Conservation (phyloP, 2,329 filamentous ascomycete species). For the Sporothrix variecibatus region DNA sequence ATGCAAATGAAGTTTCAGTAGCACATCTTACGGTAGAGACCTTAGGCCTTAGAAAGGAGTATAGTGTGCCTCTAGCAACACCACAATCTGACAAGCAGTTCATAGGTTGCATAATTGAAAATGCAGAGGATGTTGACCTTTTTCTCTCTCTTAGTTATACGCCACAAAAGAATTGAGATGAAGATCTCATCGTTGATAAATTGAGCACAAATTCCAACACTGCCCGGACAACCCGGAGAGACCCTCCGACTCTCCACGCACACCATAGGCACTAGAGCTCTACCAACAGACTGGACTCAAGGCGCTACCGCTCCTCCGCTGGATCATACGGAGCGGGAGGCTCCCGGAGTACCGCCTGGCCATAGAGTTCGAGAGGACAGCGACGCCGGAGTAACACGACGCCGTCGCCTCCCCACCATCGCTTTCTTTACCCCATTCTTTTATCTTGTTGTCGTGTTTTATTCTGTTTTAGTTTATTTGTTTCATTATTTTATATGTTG, state of each 20-base stretch:
- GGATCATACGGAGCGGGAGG: conserved; percentile 2
- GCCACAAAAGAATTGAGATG: background rate
- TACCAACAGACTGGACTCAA: background rate
- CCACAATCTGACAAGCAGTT: background rate
- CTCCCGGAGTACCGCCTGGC: background rate
- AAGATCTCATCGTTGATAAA: background rate
- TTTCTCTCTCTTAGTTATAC: background rate
- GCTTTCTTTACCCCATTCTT: background rate
- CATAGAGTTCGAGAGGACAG: background rate
- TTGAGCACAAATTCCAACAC: background rate
- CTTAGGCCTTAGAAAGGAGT: background rate
- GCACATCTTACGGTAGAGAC: background rate
- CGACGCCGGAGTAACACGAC: background rate
- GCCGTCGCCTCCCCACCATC: background rate
- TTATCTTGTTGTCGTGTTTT: background rate
- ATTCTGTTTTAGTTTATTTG: conserved; percentile 1
- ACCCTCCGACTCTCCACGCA: background rate
- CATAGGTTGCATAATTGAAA: background rate
- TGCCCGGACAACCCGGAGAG: background rate
- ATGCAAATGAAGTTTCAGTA: background rate
- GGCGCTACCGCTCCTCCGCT: conserved; percentile 1
- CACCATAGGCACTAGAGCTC: background rate
- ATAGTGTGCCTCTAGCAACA: background rate
- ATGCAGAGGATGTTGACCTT: background rate
- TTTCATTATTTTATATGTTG: background rate